Conservation (phyloP, 306 rosid species). For the Ammopiptanthus mongolicus region DNA sequence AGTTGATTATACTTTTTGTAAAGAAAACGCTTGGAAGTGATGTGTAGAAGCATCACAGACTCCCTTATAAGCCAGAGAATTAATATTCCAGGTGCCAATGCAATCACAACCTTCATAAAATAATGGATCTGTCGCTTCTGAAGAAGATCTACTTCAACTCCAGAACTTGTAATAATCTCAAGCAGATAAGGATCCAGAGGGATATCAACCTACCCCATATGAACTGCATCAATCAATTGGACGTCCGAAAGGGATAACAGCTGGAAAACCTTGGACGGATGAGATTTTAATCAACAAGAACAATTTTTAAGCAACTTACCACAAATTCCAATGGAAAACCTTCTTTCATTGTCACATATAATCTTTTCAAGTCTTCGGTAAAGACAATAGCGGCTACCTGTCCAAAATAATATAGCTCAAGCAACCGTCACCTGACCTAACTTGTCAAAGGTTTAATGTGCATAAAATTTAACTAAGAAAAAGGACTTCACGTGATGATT, state of each 20-base stretch:
- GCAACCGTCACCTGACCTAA: slow-evolving; percentile 14
- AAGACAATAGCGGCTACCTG: slow-evolving; percentile 96
- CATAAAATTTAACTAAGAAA: slow-evolving; percentile 7
- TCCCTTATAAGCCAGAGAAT: slow-evolving; percentile 86
- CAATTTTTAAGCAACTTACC: slow-evolving; percentile 49
- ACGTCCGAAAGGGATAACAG: slow-evolving; percentile 1
- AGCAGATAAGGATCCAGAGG: slow-evolving; percentile 90
- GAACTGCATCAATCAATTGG: slow-evolving; percentile 21
- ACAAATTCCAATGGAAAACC: slow-evolving; percentile 91
- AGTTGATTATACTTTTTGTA: slow-evolving; percentile 88
- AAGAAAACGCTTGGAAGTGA: slow-evolving; percentile 73
- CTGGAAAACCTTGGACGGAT: neutral
- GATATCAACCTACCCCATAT: slow-evolving; percentile 72
- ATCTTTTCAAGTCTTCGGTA: slow-evolving; percentile 77
- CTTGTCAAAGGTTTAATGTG: slow-evolving; percentile 4
- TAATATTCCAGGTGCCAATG: slow-evolving; percentile 74
- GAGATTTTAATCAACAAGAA: slow-evolving; percentile 21
- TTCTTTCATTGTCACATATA: slow-evolving; percentile 90
- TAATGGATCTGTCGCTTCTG: slow-evolving; percentile 82
- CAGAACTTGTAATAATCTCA: slow-evolving; percentile 82
- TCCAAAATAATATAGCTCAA: slow-evolving; percentile 36
- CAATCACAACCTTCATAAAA: slow-evolving; percentile 80
- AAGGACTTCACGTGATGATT: slow-evolving; percentile 12
- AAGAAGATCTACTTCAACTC: slow-evolving; percentile 93
- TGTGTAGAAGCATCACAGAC: slow-evolving; percentile 63